Evolutionary conservation across 768 basidiomycete species (phyloP).

Genomic region (Tulasnella sp.): DNA sequence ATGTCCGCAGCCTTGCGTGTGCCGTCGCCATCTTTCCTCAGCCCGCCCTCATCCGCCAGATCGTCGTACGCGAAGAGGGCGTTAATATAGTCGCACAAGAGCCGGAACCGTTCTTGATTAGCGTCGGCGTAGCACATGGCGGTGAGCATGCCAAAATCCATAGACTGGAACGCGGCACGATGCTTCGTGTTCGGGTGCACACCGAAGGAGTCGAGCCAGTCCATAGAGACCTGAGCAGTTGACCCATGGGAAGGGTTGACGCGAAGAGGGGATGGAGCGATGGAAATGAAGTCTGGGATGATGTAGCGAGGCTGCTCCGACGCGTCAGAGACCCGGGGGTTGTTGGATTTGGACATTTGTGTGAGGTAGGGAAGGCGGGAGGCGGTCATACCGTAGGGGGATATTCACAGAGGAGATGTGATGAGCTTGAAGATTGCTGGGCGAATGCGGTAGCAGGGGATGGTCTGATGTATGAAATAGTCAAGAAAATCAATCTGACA

Average conservation of each 20-base stretch:
- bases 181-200: not conserved
- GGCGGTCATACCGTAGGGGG: too few relatives aligned
- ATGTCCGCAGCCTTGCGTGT: slow-evolving; percentile 1
- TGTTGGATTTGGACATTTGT: too few relatives aligned
- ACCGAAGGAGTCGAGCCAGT: not conserved
- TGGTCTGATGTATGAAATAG: too few relatives aligned
- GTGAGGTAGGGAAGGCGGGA: too few relatives aligned
- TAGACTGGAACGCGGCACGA: not conserved
- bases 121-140: not conserved
- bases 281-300: not conserved
- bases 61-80: slow-evolving; percentile 16
- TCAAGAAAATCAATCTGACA: too few relatives aligned
- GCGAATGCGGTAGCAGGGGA: too few relatives aligned
- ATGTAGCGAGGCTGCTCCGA: too few relatives aligned
- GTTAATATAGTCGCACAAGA: slow-evolving; percentile 13
- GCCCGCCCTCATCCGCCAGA: slow-evolving; percentile 10
- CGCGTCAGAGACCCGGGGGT: too few relatives aligned
- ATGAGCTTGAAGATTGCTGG: too few relatives aligned
- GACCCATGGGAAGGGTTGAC: not conserved
- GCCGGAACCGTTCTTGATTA: slow-evolving; percentile 1
- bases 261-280: slow-evolving; percentile 4
- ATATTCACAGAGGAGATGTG: too few relatives aligned
- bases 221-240: not conserved
- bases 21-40: not conserved
- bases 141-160: not conserved